Evolutionary conservation across 441 rosid genomes (phyloP), one percentile per base, ranked within the genome.

Genomic region (Theobroma grandiflorum): DNA sequence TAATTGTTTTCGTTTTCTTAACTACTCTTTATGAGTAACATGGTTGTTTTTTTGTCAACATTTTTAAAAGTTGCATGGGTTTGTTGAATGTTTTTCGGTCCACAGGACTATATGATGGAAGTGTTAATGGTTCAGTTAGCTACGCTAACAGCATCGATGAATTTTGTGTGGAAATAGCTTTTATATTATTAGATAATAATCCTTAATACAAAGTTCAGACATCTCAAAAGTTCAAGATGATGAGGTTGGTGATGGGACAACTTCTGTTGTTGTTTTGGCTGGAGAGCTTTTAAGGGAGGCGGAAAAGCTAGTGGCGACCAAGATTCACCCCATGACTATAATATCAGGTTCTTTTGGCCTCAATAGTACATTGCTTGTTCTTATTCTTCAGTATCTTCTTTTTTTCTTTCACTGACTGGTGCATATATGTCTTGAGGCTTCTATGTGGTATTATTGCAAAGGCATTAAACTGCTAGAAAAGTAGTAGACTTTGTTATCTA

Each of bases 161-260:
- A 9, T 66, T 1, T 73, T 43, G 33, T 47, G 49, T 40, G 20
- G 43, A 58, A 74, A 42, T 64, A 63, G 49, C 52, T 81, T 40
- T 76, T 15, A 66, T 70, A 15, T 33, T 22, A 49, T 38, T 65
- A 18, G 8, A 47, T 69, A 68, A 26, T 77, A 57, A 22, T 67
- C 85, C 83, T 90, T 89, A 80, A 83, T 75, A 37, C 57, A 12
- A 52, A 26, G 7, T 65, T 72, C 77, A 82, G 99, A 97, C 82
- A 97, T 97, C 80, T 97, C 99, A 14, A 97, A 97, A 91, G 99
- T 94, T 76, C 99, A 97, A 88, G 99, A 97, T 87, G 99, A 97
- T 82, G 99, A 97, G 89, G 99, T 97, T 72, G 99, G 99, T 80
- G 99, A 97, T 81, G 99, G 99, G 58, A 97, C 99, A 77, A 97